Base-by-base conservation (phyloP, 1,284 basidiomycete species). In the Tilletia walkeri region DNA sequence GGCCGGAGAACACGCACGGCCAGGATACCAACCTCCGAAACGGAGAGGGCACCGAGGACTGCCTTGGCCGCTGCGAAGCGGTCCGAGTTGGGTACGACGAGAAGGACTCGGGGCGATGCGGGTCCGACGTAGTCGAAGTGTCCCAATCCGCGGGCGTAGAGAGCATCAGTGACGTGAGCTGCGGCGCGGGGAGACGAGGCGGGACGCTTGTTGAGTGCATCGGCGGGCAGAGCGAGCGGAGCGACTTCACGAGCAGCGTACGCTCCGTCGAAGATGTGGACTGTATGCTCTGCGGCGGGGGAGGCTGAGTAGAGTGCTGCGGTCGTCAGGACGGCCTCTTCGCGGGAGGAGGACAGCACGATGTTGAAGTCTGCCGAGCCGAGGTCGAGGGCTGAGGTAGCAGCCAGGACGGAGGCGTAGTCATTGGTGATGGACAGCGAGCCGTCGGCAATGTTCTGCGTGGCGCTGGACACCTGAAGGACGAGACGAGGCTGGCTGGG, bases 131-230 rank as follows among this genome's bases (percentile, higher is more conserved):
- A 83, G 69, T 73, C 68, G 69, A 82, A 82, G 65, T 77, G 77
- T 65, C 72, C 72, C 24, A 71, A 65, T 4, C 70, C 70, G 12
- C 49, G 48, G 48, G 69, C 66, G 14, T 67, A 34, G 24, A 75
- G 67, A 34, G 72, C 72, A n/a, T 61, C 63, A n/a, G 56, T 59
- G n/a, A 71, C 65, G 20, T 70, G 66, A 92, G 79, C 94, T 91
- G 94, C 93, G 0, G 93, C 95, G 79, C 95, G 73, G 93, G 61
- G 89, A 86, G 68, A 94, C 85, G 79, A 94, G 94, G 65, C 72
- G 68, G 63, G 72, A 59, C 14, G 78, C 77, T 53, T 45, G 48
- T 12, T 14, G 34, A 53, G 49, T 85, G 71, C 70, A 61, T 72
- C 70, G 68, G 72, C 68, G 12, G 80, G 78, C 53, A 80, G 71